phyloP scores from a whole-genome alignment of 768 basidiomycete genomes.

The Psilocybe cubensis region DNA sequence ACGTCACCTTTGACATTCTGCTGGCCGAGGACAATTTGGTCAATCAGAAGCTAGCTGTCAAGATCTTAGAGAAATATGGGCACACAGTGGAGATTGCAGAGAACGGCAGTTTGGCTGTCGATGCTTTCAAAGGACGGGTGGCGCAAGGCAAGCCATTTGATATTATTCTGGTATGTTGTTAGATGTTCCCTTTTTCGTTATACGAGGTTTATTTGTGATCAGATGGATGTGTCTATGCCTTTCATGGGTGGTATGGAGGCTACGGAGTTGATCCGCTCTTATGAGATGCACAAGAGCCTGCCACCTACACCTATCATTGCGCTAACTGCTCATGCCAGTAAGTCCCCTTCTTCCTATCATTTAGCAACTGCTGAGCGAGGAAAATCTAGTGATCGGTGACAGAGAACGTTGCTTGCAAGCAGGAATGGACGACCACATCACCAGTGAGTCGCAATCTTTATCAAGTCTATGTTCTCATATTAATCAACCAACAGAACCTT shows the following conservation, averaged over 20 bases:
- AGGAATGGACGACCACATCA: slow-evolving; percentile 78
- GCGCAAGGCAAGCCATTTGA: slow-evolving; percentile 79
- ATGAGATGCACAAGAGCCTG: slow-evolving; percentile 74
- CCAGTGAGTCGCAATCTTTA: slow-evolving; percentile 53
- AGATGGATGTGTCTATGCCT: slow-evolving; percentile 99
- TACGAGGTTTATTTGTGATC: slow-evolving; percentile 3
- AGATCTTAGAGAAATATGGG: slow-evolving; percentile 95
- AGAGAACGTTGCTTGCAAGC: slow-evolving; percentile 53
- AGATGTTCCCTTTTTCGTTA: slow-evolving; percentile 1
- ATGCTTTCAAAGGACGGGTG: slow-evolving; percentile 84
- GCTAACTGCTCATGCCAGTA: slow-evolving; percentile 95
- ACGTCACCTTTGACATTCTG: slow-evolving; percentile 88
- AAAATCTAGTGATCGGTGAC: slow-evolving; percentile 76
- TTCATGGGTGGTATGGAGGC: slow-evolving; percentile 99
- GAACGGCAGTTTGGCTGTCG: slow-evolving; percentile 93
- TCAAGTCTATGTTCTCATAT: background rate
- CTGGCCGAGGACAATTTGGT: slow-evolving; percentile 97
- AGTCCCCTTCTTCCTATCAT: slow-evolving; percentile 34
- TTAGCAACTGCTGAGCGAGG: slow-evolving; percentile 6
- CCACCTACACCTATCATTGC: slow-evolving; percentile 91
- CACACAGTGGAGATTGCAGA: slow-evolving; percentile 97
- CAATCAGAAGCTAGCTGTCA: slow-evolving; percentile 95
- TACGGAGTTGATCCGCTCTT: slow-evolving; percentile 87
- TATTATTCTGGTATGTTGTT: slow-evolving; percentile 78
- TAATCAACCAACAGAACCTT: slow-evolving; percentile 55